These are phyloP conservation scores for Aspergillus sojae DNA, from an alignment of 2,329 filamentous ascomycete genomes.

Conservation along the genomic window DNA sequence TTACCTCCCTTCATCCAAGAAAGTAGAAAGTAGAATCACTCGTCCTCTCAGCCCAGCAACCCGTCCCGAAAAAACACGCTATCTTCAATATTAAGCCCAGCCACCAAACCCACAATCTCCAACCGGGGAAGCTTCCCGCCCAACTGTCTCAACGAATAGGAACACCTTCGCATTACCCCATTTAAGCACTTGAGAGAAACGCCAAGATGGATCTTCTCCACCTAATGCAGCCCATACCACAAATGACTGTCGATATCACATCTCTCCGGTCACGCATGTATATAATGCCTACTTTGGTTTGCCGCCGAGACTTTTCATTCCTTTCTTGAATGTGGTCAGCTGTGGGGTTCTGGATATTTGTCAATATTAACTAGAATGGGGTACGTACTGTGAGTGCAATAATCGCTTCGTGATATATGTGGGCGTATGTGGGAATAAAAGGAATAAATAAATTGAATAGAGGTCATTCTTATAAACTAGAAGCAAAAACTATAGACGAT, in stretches of 20 bases:
- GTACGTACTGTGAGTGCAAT: too few species aligned
- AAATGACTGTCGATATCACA: background rate
- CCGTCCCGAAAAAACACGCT: background rate
- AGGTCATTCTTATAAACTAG: too few species aligned
- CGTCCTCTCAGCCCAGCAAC: too few species aligned
- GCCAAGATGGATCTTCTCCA: background rate
- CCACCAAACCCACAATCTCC: background rate
- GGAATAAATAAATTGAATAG: too few species aligned
- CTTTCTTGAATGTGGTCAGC: background rate
- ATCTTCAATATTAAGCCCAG: background rate
- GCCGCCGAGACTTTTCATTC: background rate
- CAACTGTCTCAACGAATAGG: background rate
- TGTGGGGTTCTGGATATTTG: too few species aligned
- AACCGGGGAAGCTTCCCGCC: background rate
- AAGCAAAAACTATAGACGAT: too few species aligned
- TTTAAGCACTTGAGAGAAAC: background rate
- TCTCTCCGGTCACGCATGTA: background rate
- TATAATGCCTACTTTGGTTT: background rate
- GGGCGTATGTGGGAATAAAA: too few species aligned
- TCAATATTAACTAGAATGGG: too few species aligned
- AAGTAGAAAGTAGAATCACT: background rate
- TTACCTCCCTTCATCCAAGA: background rate
- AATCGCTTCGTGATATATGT: too few species aligned
- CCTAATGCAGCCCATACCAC: background rate
- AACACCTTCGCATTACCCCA: too few species aligned